Base-by-base conservation (phyloP, 2,329 filamentous ascomycete genomes). In the Sphaerulina populicola region DNA sequence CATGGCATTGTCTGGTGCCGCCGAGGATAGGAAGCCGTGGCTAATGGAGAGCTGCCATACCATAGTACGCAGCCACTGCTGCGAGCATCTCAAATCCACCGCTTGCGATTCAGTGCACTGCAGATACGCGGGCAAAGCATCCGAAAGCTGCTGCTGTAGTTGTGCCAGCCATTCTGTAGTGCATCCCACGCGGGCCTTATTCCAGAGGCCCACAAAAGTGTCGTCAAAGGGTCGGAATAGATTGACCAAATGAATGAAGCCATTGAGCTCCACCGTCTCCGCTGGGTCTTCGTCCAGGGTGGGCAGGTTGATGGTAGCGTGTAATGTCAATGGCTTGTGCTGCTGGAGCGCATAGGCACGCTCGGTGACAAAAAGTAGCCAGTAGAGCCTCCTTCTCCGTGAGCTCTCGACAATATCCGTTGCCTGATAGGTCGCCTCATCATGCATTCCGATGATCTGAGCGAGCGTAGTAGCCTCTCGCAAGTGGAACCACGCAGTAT, bases 31-130 rank as follows among this genome's bases (percentile, higher is more conserved):
- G 21, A 81, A 77, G 3, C 80, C 79, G 58, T 84, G 81, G 15
- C 78, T 77, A 59, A 84, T 83, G 2, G 81, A 82, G 1, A 83
- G 75, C 59, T 85, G 83, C 83, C 83, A 86, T n/a, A 85, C 78
- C 69, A 85, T 83, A 1, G 81, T 78, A 14, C 79, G 74, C 4
- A 86, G 72, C 83, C 83, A 86, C 60, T 85, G 81, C 62, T 86
- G 83, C 2, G 81, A 86, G 47, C 83, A 77, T 39, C 83, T 73
- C 14, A 86, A 74, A 59, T 86, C 81, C 6, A 84, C 81, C 48
- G 81, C 83, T 59, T 86, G 83, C 15, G 80, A 82, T 52, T 83
- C 79, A 0, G 81, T 83, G 4, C 74, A 71, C 27, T 79, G 75
- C 6, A 82, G 69, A 45, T 80, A 79, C 14, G 72, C 66, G 4